Percentiles rank a stretch among this genome's conserved stretches.
Evolutionary conservation across 352 stramenopile genomes (phyloP).

Genomic region (Pythium volutum): DNA sequence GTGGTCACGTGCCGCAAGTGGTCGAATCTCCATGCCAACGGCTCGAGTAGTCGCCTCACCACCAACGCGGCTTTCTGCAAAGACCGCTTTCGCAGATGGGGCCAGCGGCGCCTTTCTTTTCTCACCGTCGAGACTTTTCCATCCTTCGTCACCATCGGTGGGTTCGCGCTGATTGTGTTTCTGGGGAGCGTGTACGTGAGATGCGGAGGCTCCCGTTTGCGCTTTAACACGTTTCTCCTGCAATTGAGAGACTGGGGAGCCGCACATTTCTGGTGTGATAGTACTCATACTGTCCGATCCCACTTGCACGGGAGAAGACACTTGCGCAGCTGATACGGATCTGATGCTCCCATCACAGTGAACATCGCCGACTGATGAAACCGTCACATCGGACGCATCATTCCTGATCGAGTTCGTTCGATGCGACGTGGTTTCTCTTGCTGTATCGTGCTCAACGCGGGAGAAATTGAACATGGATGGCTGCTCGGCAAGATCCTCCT

Average conservation of each 20-base stretch:
- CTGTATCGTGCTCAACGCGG: not conserved
- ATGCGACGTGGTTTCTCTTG: not conserved
- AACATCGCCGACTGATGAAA: not conserved
- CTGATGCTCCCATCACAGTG: not conserved
- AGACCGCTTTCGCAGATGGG: not conserved
- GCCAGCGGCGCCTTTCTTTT: not conserved
- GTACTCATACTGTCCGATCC: not conserved
- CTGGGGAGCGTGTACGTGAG: not conserved
- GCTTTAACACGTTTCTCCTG: not conserved
- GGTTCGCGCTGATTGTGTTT: no score
- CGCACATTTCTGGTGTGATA: not conserved
- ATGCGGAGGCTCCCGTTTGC: not conserved
- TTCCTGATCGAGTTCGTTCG: not conserved
- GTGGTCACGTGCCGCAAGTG: not conserved
- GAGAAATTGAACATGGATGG: not conserved
- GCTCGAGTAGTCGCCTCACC: not conserved
- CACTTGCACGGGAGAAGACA: not conserved
- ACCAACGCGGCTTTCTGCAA: not conserved
- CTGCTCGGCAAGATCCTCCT: not conserved
- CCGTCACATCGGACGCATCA: not conserved
- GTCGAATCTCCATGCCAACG: not conserved
- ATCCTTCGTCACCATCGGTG: not conserved
- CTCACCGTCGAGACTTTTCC: not conserved
- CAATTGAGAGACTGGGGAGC: not conserved
- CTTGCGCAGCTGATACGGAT: not conserved